Evolutionary conservation across 23 red algal species (phyloP).

Genomic region (Gracilaria gracilis): DNA sequence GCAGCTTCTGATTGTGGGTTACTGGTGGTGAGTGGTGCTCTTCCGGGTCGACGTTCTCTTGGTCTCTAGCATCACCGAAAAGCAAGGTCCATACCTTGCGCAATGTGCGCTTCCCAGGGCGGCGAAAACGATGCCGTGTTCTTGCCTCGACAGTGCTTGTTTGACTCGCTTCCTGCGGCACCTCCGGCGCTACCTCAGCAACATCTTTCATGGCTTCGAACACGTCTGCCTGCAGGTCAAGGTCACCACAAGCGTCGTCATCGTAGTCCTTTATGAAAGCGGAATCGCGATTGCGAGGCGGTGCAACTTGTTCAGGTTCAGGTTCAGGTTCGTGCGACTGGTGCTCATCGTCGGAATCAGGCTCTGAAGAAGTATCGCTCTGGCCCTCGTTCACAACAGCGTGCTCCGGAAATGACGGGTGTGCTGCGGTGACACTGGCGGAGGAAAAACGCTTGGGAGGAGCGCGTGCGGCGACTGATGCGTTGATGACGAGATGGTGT

Average conservation of each 20-base stretch:
- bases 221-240: slow-evolving; percentile 79
- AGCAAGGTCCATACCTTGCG: slow-evolving; percentile 53
- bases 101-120: slow-evolving; percentile 38
- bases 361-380: slow-evolving; percentile 58
- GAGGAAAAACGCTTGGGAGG: slow-evolving; percentile 45
- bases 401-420: slow-evolving; percentile 7
- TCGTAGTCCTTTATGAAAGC: slow-evolving; percentile 72
- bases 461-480: slow-evolving; percentile 3
- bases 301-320: neutral
- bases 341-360: slow-evolving; percentile 32
- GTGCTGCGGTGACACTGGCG: slow-evolving; percentile 39
- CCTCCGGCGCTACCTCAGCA: slow-evolving; percentile 16
- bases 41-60: slow-evolving; percentile 26
- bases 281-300: slow-evolving; percentile 44
- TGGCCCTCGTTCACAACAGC: slow-evolving; percentile 39
- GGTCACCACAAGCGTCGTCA: slow-evolving; percentile 59
- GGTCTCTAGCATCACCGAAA: slow-evolving; percentile 46
- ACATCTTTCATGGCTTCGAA: slow-evolving; percentile 79
- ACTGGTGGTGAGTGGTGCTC: neutral
- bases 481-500: slow-evolving; percentile 43
- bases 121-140: slow-evolving; percentile 3
- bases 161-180: neutral
- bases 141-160: neutral
- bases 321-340: neutral
- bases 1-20: slow-evolving; percentile 53